Conservation (phyloP, 176 grass and related monocot genomes). For the Raddia guianensis region DNA sequence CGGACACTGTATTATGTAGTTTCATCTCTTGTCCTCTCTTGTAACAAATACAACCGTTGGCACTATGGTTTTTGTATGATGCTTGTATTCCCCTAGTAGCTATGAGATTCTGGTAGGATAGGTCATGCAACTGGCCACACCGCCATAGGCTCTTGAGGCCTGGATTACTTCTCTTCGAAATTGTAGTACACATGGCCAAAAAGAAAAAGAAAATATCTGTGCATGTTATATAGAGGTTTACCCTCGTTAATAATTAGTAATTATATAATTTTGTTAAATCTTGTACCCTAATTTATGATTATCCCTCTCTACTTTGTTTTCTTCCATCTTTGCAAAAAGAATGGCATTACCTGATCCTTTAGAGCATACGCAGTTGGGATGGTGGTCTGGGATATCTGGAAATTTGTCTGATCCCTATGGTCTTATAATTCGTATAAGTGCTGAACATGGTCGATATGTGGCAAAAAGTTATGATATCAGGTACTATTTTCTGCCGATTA, state of each 20-base stretch:
- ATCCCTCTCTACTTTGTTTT: conserved; percentile 22
- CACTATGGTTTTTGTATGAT: not conserved
- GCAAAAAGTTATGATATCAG: conserved; percentile 95
- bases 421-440: conserved; percentile 79
- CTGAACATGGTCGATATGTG: conserved; percentile 90
- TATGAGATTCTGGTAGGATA: conserved; percentile 8
- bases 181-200: not conserved
- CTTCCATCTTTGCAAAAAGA: conserved; percentile 45
- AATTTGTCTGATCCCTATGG: conserved; percentile 83
- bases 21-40: conserved; percentile 30
- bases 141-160: not conserved
- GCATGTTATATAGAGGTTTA: not conserved
- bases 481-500: conserved; percentile 52
- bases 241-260: not conserved
- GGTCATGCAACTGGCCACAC: not conserved
- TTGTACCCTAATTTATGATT: conserved; percentile 23
- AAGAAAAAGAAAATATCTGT: conserved; percentile 6
- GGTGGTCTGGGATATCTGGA: conserved; percentile 95
- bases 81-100: not conserved
- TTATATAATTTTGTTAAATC: not conserved
- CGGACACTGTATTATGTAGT: not conserved
- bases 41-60: not conserved
- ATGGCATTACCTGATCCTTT: conserved; percentile 43
- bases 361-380: conserved; percentile 77
- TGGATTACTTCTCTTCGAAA: not conserved